phyloP scores from a whole-genome alignment of 805 yeast genomes.

The Sugiyamaella americana region DNA sequence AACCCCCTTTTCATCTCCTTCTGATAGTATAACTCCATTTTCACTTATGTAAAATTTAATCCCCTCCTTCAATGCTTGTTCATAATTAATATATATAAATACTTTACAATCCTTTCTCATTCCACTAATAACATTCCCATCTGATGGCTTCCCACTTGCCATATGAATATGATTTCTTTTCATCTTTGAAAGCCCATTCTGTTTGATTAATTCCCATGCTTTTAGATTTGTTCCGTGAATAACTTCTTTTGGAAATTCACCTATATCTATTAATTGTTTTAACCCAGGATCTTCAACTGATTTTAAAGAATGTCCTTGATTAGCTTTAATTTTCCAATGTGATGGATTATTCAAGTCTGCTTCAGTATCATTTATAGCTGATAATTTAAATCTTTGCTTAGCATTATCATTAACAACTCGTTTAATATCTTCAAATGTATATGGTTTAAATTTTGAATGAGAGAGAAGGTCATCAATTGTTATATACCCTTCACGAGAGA shows the following conservation, averaged over 20 bases:
- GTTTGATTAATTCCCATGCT: slow-evolving; percentile 38
- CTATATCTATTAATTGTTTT: slow-evolving; percentile 31
- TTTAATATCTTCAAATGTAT: slow-evolving; percentile 52
- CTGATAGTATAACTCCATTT: slow-evolving; percentile 69
- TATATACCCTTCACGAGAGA: slow-evolving; percentile 66
- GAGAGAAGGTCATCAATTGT: slow-evolving; percentile 45
- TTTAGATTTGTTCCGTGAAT: slow-evolving; percentile 73
- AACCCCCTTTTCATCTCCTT: slow-evolving; percentile 53
- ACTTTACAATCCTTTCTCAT: slow-evolving; percentile 54
- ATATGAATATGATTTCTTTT: slow-evolving; percentile 80
- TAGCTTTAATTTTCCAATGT: slow-evolving; percentile 60
- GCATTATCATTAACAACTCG: slow-evolving; percentile 58
- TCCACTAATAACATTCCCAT: slow-evolving; percentile 58
- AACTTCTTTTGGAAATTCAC: slow-evolving; percentile 47
- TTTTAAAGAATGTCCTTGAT: slow-evolving; percentile 82
- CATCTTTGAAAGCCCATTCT: slow-evolving; percentile 63
- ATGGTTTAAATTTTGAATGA: slow-evolving; percentile 49
- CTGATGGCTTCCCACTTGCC: slow-evolving; percentile 52
- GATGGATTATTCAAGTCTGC: slow-evolving; percentile 13
- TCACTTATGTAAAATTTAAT: slow-evolving; percentile 53
- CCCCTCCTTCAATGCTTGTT: slow-evolving; percentile 40
- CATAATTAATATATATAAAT: slow-evolving; percentile 56
- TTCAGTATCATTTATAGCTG: not conserved
- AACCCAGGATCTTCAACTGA: slow-evolving; percentile 38
- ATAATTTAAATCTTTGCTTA: slow-evolving; percentile 63